These are phyloP conservation scores for Penicillium thymicola DNA, from an alignment of 2,329 filamentous ascomycete species.

Conservation along the genomic window DNA sequence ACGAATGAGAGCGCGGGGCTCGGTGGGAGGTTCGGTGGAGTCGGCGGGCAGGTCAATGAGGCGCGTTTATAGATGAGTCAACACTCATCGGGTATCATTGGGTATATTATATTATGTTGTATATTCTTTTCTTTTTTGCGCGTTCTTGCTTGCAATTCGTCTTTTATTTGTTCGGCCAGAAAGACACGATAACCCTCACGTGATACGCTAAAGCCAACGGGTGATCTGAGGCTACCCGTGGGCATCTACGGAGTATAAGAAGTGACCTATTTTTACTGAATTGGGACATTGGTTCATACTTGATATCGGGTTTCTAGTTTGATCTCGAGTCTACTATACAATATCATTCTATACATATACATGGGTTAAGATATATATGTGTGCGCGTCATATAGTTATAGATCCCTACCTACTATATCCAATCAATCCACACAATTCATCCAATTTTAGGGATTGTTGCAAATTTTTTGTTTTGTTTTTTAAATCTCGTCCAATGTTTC, in stretches of 20 bases:
- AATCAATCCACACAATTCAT: neutral
- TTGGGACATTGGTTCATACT: neutral
- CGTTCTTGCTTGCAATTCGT: neutral
- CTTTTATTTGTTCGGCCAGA: slow-evolving; percentile 4
- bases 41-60: slow-evolving; percentile 13
- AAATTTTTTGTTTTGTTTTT: neutral
- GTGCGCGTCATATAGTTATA: neutral
- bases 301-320: neutral
- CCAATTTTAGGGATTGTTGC: neutral
- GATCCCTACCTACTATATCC: neutral
- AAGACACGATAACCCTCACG: slow-evolving; percentile 17
- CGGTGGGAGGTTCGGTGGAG: slow-evolving; percentile 31
- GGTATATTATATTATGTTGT: neutral
- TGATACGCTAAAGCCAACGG: slow-evolving; percentile 24
- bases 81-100: slow-evolving; percentile 2
- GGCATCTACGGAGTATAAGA: neutral
- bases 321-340: neutral
- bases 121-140: neutral
- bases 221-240: slow-evolving; percentile 13
- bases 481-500: slow-evolving; percentile 1
- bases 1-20: slow-evolving; percentile 38
- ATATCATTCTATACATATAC: neutral
- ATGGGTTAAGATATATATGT: neutral
- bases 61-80: slow-evolving; percentile 13
- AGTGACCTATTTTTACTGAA: neutral